Evolutionary conservation across 2,329 filamentous ascomycete genomes (phyloP), one percentile per base, ranked within the genome.

Genomic region (Cryoendolithus antarcticus): DNA sequence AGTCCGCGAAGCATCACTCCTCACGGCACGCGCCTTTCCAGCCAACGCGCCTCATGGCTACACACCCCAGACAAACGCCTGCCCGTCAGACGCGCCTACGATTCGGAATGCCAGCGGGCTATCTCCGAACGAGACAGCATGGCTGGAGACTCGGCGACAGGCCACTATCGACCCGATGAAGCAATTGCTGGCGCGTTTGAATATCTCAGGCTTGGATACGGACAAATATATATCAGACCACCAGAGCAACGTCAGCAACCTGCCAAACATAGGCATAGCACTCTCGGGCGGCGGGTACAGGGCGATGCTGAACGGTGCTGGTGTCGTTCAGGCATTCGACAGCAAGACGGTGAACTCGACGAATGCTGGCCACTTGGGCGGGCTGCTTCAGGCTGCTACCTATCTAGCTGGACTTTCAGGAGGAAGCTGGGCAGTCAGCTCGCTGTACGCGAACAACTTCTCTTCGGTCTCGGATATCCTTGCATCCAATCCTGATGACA

Each of bases 281-380:
- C 67, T 82, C 34, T 91, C 84, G 0, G 86, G 86, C 9, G 86
- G 86, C 56, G 86, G 86, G 30, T 93, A 91, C 58, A 72, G 86
- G 40, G 86, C 86, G 10, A 69, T 93, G 64, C 67, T 88, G 65
- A 88, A 82, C 54, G 85, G 84, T 30, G 86, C 80, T 11, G 86
- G 86, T 44, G 81, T 80, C 32, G 51, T 93, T n/a, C 74, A 82
- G 24, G 86, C 86, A 0, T 86, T 86, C 48, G 86, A 94, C 58
- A 73, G 62, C 50, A 74, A 86, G 11, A 86, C 82, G 0, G 57
- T 66, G 0, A 74, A 75, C 39, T 67, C 77, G 2, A 81, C 74
- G 0, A 62, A 53, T 6, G 53, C 62, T 4, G 83, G 83, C 3
- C 81, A 85, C 35, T 67, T 94, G 15, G 83, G 86, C 36, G 86